These are phyloP conservation scores for Scheffersomyces stambukii DNA, from an alignment of 1,139 yeast species.

Conservation along the genomic window DNA sequence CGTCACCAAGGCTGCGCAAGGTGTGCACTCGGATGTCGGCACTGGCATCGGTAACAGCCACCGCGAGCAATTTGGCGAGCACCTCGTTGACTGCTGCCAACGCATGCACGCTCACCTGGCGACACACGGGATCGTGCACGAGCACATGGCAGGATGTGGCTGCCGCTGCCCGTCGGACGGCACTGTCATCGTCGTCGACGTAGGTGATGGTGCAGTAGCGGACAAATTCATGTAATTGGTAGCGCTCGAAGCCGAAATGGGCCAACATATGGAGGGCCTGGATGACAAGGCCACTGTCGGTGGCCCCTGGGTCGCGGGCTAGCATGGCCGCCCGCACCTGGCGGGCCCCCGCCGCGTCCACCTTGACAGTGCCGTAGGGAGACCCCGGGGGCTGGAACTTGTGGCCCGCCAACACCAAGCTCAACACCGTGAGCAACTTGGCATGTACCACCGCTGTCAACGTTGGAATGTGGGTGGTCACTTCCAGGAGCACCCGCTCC, in stretches of 20 bases:
- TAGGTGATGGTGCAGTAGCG: slow-evolving; percentile 77
- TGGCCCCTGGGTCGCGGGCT: slow-evolving; percentile 56
- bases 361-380: slow-evolving; percentile 63
- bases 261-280: slow-evolving; percentile 73
- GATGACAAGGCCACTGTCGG: slow-evolving; percentile 52
- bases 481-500: slow-evolving; percentile 66
- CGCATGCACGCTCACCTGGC: slow-evolving; percentile 81
- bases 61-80: slow-evolving; percentile 70
- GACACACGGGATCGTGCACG: slow-evolving; percentile 76
- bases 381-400: slow-evolving; percentile 85
- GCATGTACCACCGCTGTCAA: slow-evolving; percentile 69
- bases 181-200: slow-evolving; percentile 73
- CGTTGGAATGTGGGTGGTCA: slow-evolving; percentile 76
- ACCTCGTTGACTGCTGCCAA: slow-evolving; percentile 83
- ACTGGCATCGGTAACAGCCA: slow-evolving; percentile 87
- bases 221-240: slow-evolving; percentile 81
- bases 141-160: slow-evolving; percentile 80
- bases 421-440: slow-evolving; percentile 66
- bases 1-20: slow-evolving; percentile 56
- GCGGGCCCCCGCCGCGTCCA: slow-evolving; percentile 65
- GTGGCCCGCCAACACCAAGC: slow-evolving; percentile 77
- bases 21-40: slow-evolving; percentile 83
- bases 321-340: slow-evolving; percentile 75
- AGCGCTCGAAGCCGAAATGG: slow-evolving; percentile 68
- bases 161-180: slow-evolving; percentile 82